Evolutionary conservation across 345 rosid species (phyloP).

Genomic region (Salix arbutifolia): DNA sequence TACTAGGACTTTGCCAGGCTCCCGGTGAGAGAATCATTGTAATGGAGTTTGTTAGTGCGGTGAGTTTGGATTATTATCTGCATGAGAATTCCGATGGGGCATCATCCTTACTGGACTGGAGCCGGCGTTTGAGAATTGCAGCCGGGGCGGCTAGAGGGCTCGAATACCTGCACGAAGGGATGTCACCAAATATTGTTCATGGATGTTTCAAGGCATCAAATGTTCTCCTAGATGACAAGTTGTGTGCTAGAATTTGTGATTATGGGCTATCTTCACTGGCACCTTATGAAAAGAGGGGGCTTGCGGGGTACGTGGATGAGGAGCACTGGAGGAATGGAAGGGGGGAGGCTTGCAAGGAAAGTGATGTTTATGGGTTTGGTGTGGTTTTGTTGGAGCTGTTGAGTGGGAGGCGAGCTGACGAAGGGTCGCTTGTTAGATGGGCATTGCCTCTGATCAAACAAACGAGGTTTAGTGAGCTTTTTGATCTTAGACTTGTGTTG

Average conservation of each 20-base stretch:
- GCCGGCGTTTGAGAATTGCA: conserved; percentile 50
- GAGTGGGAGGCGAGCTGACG: conserved; percentile 66
- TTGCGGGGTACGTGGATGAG: conserved; percentile 54
- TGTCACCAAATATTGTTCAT: conserved; percentile 54
- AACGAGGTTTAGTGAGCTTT: conserved; percentile 46
- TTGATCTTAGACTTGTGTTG: conserved; percentile 54
- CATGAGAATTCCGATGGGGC: conserved; percentile 46
- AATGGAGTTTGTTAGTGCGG: conserved; percentile 45
- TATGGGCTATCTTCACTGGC: conserved; percentile 66
- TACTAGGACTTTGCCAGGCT: conserved; percentile 72
- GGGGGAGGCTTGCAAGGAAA: conserved; percentile 50
- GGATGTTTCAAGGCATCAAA: conserved; percentile 68
- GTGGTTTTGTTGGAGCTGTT: conserved; percentile 72
- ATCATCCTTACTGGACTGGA: conserved; percentile 52
- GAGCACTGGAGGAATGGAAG: conserved; percentile 41
- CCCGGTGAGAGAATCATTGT: conserved; percentile 79
- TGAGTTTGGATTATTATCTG: conserved; percentile 48
- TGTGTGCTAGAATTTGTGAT: conserved; percentile 50
- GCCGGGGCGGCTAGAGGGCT: conserved; percentile 73
- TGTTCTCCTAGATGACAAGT: conserved; percentile 46
- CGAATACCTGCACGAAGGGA: conserved; percentile 54
- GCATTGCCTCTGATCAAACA: conserved; percentile 72
- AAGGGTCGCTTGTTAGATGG: conserved; percentile 70
- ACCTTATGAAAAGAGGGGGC: conserved; percentile 47
- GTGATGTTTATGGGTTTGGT: conserved; percentile 79